phyloP scores from a whole-genome alignment of 805 yeast species.

The Pichia thaimueangensis region DNA sequence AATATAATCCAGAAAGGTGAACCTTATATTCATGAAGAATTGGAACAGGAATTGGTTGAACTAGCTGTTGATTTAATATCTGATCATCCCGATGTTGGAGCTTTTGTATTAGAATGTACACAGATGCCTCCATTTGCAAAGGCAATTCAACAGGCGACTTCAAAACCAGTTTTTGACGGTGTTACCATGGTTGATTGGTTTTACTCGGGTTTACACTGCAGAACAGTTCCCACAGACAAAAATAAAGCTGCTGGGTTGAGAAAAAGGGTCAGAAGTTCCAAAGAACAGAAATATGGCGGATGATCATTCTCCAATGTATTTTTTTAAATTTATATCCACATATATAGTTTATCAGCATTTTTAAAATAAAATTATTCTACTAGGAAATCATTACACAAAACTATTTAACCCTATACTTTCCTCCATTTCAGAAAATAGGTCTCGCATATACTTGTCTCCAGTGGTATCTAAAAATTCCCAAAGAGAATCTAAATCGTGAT shows the following conservation, averaged over 20 bases:
- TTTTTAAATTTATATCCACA: too few species aligned
- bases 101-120: slow-evolving; percentile 31
- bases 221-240: slow-evolving; percentile 19
- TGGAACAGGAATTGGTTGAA: slow-evolving; percentile 23
- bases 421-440: slow-evolving; percentile 28
- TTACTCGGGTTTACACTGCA: slow-evolving; percentile 25
- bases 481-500: slow-evolving; percentile 10
- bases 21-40: slow-evolving; percentile 22
- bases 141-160: slow-evolving; percentile 24
- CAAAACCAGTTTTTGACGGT: slow-evolving; percentile 29
- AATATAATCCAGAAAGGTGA: slow-evolving; percentile 23
- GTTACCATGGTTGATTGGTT: slow-evolving; percentile 30
- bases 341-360: too few species aligned
- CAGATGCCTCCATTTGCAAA: slow-evolving; percentile 32
- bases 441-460: slow-evolving; percentile 26
- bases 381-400: background rate
- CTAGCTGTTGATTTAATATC: slow-evolving; percentile 19
- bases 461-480: slow-evolving; percentile 30
- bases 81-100: slow-evolving; percentile 21
- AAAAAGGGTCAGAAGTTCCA: slow-evolving; percentile 22
- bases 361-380: too few species aligned
- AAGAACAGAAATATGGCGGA: slow-evolving; percentile 20
- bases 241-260: slow-evolving; percentile 20
- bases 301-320: too few species aligned
- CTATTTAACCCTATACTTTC: slow-evolving; percentile 8